These are phyloP conservation scores for Schwanniomyces polymorphus DNA, from an alignment of 805 yeast species.

Conservation along the genomic window DNA sequence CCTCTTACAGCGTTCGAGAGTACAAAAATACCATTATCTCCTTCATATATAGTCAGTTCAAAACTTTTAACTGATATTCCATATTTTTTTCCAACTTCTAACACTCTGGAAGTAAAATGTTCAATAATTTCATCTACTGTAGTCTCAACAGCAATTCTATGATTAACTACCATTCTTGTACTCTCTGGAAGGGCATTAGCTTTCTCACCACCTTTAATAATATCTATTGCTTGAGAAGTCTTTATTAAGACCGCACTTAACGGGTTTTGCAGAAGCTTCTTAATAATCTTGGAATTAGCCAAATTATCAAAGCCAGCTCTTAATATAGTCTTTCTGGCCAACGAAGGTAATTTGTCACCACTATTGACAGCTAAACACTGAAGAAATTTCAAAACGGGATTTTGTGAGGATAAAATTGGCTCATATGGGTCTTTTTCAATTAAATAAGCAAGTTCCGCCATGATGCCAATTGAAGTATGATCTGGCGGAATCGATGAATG, in stretches of 20 bases:
- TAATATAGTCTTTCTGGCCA: conserved; percentile 28
- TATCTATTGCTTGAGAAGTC: conserved; percentile 40
- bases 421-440: conserved; percentile 60
- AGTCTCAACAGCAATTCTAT: conserved; percentile 34
- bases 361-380: conserved; percentile 65
- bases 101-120: conserved; percentile 23
- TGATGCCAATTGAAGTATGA: conserved; percentile 76
- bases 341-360: conserved; percentile 15
- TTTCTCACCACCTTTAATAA: conserved; percentile 40
- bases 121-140: conserved; percentile 18
- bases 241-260: conserved; percentile 27
- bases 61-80: conserved; percentile 33
- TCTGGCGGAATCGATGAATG: conserved; percentile 79
- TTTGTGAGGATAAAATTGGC: conserved; percentile 46
- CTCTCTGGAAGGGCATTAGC: conserved; percentile 42
- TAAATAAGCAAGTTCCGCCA: conserved; percentile 54
- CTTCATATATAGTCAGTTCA: conserved; percentile 22
- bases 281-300: conserved; percentile 31
- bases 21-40: conserved; percentile 16
- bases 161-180: conserved; percentile 31
- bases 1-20: conserved; percentile 11
- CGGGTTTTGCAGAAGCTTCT: conserved; percentile 16
- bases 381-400: conserved; percentile 59
- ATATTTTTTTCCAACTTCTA: conserved; percentile 25
- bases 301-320: conserved; percentile 34